A percentile compares a stretch with the other conserved stretches of the same genome.
phyloP scores from a whole-genome alignment of 1,284 basidiomycete species.

The Cryptococcus sp. region DNA sequence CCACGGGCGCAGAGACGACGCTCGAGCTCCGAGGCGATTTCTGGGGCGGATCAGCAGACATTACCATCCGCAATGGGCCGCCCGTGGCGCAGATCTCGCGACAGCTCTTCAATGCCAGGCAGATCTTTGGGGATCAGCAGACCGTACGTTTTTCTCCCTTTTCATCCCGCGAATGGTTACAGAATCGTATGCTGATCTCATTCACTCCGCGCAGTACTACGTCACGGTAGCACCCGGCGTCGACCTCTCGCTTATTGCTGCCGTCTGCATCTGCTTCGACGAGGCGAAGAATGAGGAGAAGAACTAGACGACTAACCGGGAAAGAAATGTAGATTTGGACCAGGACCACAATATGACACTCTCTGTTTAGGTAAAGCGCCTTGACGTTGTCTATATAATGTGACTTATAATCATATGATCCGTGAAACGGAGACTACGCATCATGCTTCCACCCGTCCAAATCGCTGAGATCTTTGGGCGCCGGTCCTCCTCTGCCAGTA shows the following conservation, averaged over 20 bases:
- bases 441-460: conserved; percentile 41
- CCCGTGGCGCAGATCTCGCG: conserved; percentile 47
- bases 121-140: conserved; percentile 44
- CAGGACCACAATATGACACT: no score
- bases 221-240: conserved; percentile 54
- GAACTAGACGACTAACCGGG: background rate
- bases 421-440: background rate
- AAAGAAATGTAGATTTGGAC: no score
- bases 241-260: conserved; percentile 53
- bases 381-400: no score
- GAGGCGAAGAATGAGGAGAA: conserved; percentile 45
- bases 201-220: conserved; percentile 38
- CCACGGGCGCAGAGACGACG: conserved; percentile 26
- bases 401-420: no score
- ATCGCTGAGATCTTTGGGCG: conserved; percentile 36
- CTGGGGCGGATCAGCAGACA: conserved; percentile 43
- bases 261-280: conserved; percentile 54
- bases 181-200: no score
- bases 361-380: no score
- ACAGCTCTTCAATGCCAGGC: conserved; percentile 34
- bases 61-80: conserved; percentile 35
- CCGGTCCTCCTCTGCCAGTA: conserved; percentile 16
- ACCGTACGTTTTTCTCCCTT: conserved; percentile 31
- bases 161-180: no score
- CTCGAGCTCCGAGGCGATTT: conserved; percentile 45